Base-by-base conservation (phyloP, 192 early-diverging fungal genomes). In the Allomyces arbusculus region DNA sequence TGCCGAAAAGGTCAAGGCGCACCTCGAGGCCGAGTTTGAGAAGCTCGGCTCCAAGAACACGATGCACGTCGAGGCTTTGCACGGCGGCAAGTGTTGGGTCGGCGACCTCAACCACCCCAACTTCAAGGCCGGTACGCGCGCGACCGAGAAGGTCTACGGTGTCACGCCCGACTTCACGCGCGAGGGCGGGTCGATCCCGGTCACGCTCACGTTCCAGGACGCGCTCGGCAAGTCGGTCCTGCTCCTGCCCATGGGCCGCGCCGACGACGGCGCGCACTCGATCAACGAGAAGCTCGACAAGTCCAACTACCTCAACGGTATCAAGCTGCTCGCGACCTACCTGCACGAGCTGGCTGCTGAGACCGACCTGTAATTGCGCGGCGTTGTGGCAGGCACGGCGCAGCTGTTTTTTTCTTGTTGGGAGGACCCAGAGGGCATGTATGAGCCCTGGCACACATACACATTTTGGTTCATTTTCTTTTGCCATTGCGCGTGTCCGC, bases 201-300 rank as follows among this genome's bases (percentile, higher is more conserved):
- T 98, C 16, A 98, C 95, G 10, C 79, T 98, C 65, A 92, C 90
- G 8, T 98, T 98, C 82, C 91, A 98, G 82, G 92, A 98, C 71
- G 88, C 89, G 45, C 77, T 98, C 23, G 75, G 88, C 65, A 88
- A 87, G 79, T 91, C 86, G 70, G 90, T 94, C 23, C 76, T 98
- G 64, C 81, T 98, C 70, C 79, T 98, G 69, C 95, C 95, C 40
- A 95, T 98, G 92, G 95, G 93, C 64, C 81, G 89, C 23, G 77
- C 82, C 69, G 91, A 92, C 75, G 92, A 93, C 69, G 95, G 95
- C 69, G 95, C 93, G 19, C 95, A 98, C 80, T 92, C 90, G 16
- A 95, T 90, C 77, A 94, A 96, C 79, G 95, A 98, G 77, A 96
- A 95, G 77, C 74, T 98, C 67, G 90, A 95, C 77, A 80, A 78